A percentile compares a stretch with the other conserved stretches of the same genome.
phyloP scores from a whole-genome alignment of 371 early-diverging fungal species.

The Mucor saturninus region DNA sequence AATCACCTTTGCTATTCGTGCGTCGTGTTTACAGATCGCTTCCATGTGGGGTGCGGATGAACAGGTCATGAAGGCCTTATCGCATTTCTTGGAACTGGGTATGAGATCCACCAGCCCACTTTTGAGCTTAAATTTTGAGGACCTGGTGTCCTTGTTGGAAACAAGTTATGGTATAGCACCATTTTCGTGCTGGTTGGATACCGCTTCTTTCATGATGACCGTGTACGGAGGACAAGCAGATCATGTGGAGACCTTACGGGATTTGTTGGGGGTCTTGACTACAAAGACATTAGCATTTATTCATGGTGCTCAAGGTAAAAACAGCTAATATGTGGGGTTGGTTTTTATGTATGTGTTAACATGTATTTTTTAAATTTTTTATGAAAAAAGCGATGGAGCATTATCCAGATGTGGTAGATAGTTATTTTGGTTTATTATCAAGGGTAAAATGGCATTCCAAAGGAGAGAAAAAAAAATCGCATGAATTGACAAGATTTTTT shows the following conservation, averaged over 20 bases:
- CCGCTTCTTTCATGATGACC: slow-evolving; percentile 55
- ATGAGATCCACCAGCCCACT: slow-evolving; percentile 57
- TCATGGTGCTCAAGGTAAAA: slow-evolving; percentile 51
- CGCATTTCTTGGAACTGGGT: slow-evolving; percentile 58
- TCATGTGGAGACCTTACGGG: slow-evolving; percentile 40
- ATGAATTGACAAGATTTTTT: not conserved
- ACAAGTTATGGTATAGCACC: slow-evolving; percentile 47
- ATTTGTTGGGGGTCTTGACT: slow-evolving; percentile 47
- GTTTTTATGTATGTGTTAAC: not conserved
- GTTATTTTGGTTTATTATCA: slow-evolving; percentile 59
- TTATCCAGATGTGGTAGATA: slow-evolving; percentile 40
- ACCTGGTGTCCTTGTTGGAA: slow-evolving; percentile 40
- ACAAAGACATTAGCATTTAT: slow-evolving; percentile 58
- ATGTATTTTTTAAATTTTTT: not conserved
- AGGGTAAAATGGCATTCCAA: slow-evolving; percentile 38
- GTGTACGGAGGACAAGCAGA: slow-evolving; percentile 59
- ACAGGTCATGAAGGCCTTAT: slow-evolving; percentile 45
- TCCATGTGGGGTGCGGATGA: slow-evolving; percentile 42
- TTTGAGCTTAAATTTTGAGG: slow-evolving; percentile 47
- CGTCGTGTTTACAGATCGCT: slow-evolving; percentile 34
- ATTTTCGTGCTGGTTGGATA: slow-evolving; percentile 63
- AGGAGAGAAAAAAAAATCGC: too few relatives aligned
- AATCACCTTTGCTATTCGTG: slow-evolving; percentile 40
- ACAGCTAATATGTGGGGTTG: not conserved
- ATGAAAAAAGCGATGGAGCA: slow-evolving; percentile 50